Conservation (phyloP, 345 rosid genomes). For the Aurinia saxatilis region DNA sequence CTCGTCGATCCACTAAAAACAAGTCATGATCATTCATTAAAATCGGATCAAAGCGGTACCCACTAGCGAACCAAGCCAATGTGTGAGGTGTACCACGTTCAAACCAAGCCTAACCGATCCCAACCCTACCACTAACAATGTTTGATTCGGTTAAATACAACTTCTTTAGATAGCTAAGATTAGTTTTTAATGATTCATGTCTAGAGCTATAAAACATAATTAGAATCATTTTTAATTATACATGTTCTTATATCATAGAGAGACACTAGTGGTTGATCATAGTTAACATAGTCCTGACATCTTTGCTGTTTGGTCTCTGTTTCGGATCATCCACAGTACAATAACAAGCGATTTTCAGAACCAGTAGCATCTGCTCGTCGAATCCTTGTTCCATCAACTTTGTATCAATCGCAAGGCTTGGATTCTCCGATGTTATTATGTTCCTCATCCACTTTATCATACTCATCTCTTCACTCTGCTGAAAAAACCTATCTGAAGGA, state of each 20-base stretch:
- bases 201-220: conserved; percentile 13
- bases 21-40: too few relatives aligned
- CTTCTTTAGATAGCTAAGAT: conserved; percentile 14
- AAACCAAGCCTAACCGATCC: too few relatives aligned
- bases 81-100: too few relatives aligned
- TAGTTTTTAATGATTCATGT: conserved; percentile 15
- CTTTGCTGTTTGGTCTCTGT: conserved; percentile 84
- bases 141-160: too few relatives aligned
- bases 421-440: conserved; percentile 54
- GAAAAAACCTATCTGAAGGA: conserved; percentile 84
- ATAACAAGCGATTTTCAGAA: conserved; percentile 74
- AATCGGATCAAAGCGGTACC: too few relatives aligned
- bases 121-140: too few relatives aligned
- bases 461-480: conserved; percentile 58
- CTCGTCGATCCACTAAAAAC: too few relatives aligned
- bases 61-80: too few relatives aligned
- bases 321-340: conserved; percentile 76
- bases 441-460: conserved; percentile 77
- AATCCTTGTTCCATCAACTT: conserved; percentile 48
- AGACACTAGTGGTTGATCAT: conserved; percentile 41
- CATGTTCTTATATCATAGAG: not conserved
- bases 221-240: not conserved
- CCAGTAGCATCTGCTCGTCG: conserved; percentile 77
- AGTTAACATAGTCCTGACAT: conserved; percentile 61
- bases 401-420: conserved; percentile 54